Base-by-base conservation (phyloP, 495 filamentous ascomycete species). In the Gamarada debralockiae region DNA sequence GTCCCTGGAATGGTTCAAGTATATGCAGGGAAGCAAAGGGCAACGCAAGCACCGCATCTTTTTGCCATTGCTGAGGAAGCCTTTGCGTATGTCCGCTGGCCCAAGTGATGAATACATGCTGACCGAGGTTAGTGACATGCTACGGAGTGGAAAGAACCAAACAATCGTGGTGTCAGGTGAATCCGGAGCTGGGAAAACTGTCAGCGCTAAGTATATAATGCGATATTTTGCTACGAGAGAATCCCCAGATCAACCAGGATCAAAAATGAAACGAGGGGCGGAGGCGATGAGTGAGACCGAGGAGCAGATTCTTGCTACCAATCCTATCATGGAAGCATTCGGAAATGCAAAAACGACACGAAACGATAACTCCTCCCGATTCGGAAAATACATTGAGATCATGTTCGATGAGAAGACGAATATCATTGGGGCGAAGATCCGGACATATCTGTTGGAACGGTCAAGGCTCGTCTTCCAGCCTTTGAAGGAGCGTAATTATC, bases 121-220 rank as follows among this genome's bases (percentile, higher is more conserved):
- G 36, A 60, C 48, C 36, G 25, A 25, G 34, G 31, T n/a, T 63
- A 95, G 91, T 66, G 95, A 97, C 73, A 99, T 99, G 93, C 71
- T 99, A 62, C 89, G 95, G 34, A 92, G 96, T 70, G 77, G 78
- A 42, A 91, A 89, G 66, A 99, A 99, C 68, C 93, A 99, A 72
- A 99, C 93, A 29, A 92, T 99, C 48, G 93, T 99, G 48, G 93
- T 99, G 4, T 97, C 95, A 15, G 93, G 93, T 62, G 93, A 99
- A 70, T 99, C 93, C 41, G 93, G 93, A 74, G 93, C 93, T 52
- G 93, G 93, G 50, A 99, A 99, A 71, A 99, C 93, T 0, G 93
- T 99, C 65, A 97, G 95, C 69, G 93, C 93, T 34, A 99, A 99
- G 68, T 99, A 99, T 68, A 97, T 99, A 64, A 99, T 99, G 93